Evolutionary conservation across 768 basidiomycete species (phyloP), one percentile per base, ranked within the genome.

Genomic region (Collybia sordida): DNA sequence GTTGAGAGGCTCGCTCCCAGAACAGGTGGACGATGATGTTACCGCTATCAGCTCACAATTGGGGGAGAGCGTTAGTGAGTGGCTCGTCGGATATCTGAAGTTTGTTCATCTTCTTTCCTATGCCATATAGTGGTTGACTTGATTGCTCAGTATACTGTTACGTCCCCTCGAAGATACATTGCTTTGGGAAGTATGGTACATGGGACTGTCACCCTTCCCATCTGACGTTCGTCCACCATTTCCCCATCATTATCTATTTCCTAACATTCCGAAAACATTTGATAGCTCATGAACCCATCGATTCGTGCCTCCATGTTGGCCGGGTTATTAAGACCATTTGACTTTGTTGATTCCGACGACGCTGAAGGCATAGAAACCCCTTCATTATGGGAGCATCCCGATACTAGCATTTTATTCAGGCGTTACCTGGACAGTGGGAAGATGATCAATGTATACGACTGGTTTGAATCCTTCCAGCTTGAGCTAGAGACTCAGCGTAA

Each of bases 381-480:
- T 15, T 50, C 65, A 1, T 58, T 84, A 5, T 79, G 74, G 72
- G 72, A 78, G 40, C 74, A 88, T 36, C 85, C 89, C 0, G 91
- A 93, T 57, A 85, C 81, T 1, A 85, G 81, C 57, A 87, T 93
- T 50, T 70, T 93, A 12, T 90, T 93, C 70, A 72, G 71, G 41
- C 77, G 89, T 18, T 93, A 91, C 66, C 73, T 85, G 37, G 85
- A 91, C 58, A 86, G 87, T 41, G 89, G 88, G 39, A 85, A 78
- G 68, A 79, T 88, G 80, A 82, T 93, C 66, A 93, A 93, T 60
- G 78, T 91, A 2, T 92, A 88, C 62, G 92, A 94, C 64, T 93
- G 90, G 92, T 92, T 83, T 59, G 84, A 89, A 56, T 79, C 86
- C 19, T 94, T 93, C 64, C 75, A 79, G 25, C 64, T 73, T 18